These are phyloP conservation scores for Talaromyces wortmannii DNA, from an alignment of 495 filamentous ascomycete genomes.

Conservation along the genomic window DNA sequence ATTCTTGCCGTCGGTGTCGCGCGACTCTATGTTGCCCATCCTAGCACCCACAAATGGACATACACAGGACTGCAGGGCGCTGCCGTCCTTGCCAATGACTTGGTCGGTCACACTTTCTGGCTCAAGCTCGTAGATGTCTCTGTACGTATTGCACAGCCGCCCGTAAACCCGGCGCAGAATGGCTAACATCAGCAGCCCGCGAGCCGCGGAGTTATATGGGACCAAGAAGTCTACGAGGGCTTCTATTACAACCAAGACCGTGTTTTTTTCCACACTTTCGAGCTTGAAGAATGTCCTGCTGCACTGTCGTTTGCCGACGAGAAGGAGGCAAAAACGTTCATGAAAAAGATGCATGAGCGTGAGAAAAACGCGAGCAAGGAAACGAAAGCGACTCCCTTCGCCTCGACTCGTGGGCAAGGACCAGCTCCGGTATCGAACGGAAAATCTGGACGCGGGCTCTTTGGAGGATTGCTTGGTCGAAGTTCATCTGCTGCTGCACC, in stretches of 20 bases:
- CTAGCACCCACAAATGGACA: constrained; percentile 79
- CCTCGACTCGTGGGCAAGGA: constrained; percentile 45
- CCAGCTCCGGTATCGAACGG: constrained; percentile 39
- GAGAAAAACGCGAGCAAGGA: constrained; percentile 90
- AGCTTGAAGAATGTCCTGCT: constrained; percentile 83
- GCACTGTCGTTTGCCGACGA: constrained; percentile 90
- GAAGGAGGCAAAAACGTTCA: constrained; percentile 91
- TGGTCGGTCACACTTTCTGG: constrained; percentile 94
- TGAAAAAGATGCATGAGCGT: constrained; percentile 89
- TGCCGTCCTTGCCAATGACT: constrained; percentile 85
- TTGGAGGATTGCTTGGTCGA: constrained; percentile 69
- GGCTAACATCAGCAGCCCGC: constrained; percentile 47
- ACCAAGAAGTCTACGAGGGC: constrained; percentile 93
- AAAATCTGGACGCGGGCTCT: constrained; percentile 43
- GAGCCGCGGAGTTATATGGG: constrained; percentile 90
- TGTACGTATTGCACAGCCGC: constrained; percentile 44
- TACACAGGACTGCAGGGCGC: constrained; percentile 93
- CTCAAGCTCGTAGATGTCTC: constrained; percentile 95
- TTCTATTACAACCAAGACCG: constrained; percentile 95
- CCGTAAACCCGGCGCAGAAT: constrained; percentile 14
- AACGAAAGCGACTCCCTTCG: constrained; percentile 71
- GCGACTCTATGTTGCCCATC: constrained; percentile 89
- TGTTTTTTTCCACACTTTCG: constrained; percentile 95
- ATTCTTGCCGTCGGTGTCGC: constrained; percentile 91
- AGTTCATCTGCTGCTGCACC: constrained; percentile 49